These are phyloP conservation scores for Favolaschia claudopus DNA, from an alignment of 768 basidiomycete genomes.

Conservation along the genomic window DNA sequence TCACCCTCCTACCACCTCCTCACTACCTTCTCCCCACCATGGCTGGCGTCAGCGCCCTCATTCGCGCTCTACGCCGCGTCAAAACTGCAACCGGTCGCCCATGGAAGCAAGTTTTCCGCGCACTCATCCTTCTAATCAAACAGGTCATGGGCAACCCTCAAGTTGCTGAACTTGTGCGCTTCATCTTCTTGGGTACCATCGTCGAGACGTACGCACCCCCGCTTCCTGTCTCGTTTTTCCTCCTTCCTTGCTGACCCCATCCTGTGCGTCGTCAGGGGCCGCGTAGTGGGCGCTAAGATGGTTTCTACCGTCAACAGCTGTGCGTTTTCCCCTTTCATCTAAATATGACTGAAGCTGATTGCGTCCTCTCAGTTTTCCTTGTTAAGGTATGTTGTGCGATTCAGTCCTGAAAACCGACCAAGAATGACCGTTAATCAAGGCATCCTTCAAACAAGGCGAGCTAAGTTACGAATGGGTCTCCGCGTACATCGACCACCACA, in stretches of 20 bases:
- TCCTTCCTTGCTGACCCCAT: not conserved
- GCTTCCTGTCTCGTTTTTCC: not conserved
- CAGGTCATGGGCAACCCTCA: constrained; percentile 20
- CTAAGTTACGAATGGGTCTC: constrained; percentile 25
- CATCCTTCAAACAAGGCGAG: constrained; percentile 27
- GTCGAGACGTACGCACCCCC: constrained; percentile 20
- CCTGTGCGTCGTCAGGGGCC: constrained; percentile 14
- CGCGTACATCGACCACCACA: constrained; percentile 28
- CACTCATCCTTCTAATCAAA: not conserved
- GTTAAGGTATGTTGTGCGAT: constrained; percentile 12
- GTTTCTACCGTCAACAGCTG: constrained; percentile 27
- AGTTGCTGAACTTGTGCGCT: constrained; percentile 22
- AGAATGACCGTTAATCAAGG: not conserved
- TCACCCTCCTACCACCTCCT: not conserved
- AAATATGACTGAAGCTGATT: not conserved
- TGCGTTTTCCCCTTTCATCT: constrained; percentile 9
- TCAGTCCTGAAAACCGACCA: not conserved
- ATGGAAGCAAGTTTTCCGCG: constrained; percentile 15
- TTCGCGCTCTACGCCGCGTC: constrained; percentile 12
- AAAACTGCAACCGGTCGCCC: constrained; percentile 11
- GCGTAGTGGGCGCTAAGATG: constrained; percentile 26
- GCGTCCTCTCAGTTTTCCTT: constrained; percentile 20
- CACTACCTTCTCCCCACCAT: constrained; percentile 1
- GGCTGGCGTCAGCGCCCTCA: not conserved
- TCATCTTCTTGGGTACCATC: constrained; percentile 27